These are phyloP conservation scores for Senna tora DNA, from an alignment of 306 rosid species.

Conservation along the genomic window DNA sequence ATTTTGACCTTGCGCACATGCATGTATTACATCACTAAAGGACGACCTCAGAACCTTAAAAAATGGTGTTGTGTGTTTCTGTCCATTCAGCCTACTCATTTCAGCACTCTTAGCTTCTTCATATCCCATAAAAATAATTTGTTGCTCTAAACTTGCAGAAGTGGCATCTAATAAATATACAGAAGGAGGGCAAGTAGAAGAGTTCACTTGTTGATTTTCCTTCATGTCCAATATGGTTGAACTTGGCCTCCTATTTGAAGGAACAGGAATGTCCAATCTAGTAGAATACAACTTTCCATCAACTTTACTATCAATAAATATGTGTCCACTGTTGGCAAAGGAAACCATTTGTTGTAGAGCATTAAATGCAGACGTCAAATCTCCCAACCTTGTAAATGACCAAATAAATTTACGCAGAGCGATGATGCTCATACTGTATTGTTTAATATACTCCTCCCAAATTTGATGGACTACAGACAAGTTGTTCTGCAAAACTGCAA, in stretches of 20 bases:
- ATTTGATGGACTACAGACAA: slow-evolving; percentile 66
- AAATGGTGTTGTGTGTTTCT: slow-evolving; percentile 23
- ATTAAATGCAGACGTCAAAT: slow-evolving; percentile 54
- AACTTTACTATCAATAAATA: slow-evolving; percentile 35
- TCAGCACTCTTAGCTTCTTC: slow-evolving; percentile 39
- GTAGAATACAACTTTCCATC: slow-evolving; percentile 53
- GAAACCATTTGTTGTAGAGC: slow-evolving; percentile 68
- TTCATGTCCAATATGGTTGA: slow-evolving; percentile 43
- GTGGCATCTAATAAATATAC: slow-evolving; percentile 27
- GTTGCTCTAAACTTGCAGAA: slow-evolving; percentile 39
- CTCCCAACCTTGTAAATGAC: slow-evolving; percentile 64
- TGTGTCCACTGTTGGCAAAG: slow-evolving; percentile 51
- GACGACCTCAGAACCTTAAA: slow-evolving; percentile 61
- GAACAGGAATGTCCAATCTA: slow-evolving; percentile 78
- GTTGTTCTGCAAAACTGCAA: slow-evolving; percentile 82
- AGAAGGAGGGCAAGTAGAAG: slow-evolving; percentile 39
- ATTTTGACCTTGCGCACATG: slow-evolving; percentile 53
- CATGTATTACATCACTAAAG: slow-evolving; percentile 64
- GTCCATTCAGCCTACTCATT: slow-evolving; percentile 33
- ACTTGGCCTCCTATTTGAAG: slow-evolving; percentile 49
- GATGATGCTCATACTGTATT: slow-evolving; percentile 53
- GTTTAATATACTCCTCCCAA: slow-evolving; percentile 68
- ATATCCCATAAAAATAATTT: slow-evolving; percentile 36
- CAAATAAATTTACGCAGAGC: slow-evolving; percentile 56
- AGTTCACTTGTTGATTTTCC: slow-evolving; percentile 40